Conservation (phyloP, 345 rosid species). For the Lumnitzera racemosa region DNA sequence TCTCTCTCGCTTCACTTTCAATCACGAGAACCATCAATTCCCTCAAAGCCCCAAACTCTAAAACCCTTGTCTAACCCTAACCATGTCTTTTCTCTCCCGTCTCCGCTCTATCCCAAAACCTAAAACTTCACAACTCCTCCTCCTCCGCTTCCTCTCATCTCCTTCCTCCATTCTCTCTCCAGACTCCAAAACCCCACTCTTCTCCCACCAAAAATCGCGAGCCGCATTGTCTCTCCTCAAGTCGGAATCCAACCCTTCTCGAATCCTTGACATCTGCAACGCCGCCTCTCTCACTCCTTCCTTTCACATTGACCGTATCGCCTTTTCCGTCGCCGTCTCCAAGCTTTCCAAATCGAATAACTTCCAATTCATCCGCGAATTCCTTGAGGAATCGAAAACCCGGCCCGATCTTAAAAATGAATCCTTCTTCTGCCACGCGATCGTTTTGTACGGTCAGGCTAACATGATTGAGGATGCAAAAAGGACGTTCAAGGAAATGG, state of each 20-base stretch:
- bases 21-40: not conserved
- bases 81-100: constrained; percentile 41
- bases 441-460: constrained; percentile 73
- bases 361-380: constrained; percentile 34
- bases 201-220: constrained; percentile 48
- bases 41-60: not conserved
- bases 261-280: constrained; percentile 77
- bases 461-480: constrained; percentile 61
- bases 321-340: constrained; percentile 62
- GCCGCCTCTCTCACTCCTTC: constrained; percentile 66
- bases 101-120: constrained; percentile 22
- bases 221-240: constrained; percentile 66
- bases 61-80: constrained; percentile 5
- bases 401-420: constrained; percentile 62
- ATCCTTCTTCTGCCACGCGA: constrained; percentile 52
- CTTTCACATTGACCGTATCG: constrained; percentile 46
- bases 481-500: constrained; percentile 41
- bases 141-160: constrained; percentile 15
- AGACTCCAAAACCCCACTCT: constrained; percentile 36
- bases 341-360: constrained; percentile 44
- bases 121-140: constrained; percentile 14
- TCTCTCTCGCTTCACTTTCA: not conserved
- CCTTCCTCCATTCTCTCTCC: constrained; percentile 38
- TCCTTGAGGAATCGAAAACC: constrained; percentile 48
- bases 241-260: constrained; percentile 59